Evolutionary conservation across 1,284 basidiomycete genomes (phyloP), one percentile per base, ranked within the genome.

Genomic region (Leccinum cinnamomeum): DNA sequence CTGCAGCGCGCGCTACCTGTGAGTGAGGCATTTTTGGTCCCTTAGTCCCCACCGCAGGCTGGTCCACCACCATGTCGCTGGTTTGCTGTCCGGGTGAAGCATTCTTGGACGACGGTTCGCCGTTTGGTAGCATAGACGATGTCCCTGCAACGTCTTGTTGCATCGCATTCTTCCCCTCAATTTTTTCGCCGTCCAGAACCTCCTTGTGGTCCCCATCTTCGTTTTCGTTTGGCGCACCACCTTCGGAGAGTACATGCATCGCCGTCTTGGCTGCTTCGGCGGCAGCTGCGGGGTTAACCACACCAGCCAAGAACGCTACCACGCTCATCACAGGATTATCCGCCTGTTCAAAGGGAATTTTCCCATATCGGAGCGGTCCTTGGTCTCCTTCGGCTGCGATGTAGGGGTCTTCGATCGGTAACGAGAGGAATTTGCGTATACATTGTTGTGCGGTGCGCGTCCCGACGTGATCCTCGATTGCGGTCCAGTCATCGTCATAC

Each of bases 291-390:
- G 95, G 95, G 16, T 88, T 90, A 6, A 99, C 92, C 1, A 97
- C 94, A 16, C 91, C 91, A 14, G 97, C 95, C 54, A 99, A 82
- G 80, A 98, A 98, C 1, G 97, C 94, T 12, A 99, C 95, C 25
- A 99, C 96, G 75, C 92, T 95, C 95, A 99, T 95, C 37, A 99
- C 95, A 0, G 97, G 97, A 75, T 99, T 99, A 72, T 98, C 97
- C 1, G 92, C 88, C 72, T 95, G 92, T 67, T 95, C 91, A 73
- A 98, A 97, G 0, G 97, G 97, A 62, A 97, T 81, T 7, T 90
- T 79, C 1, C 87, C 86, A 66, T 91, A 95, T 67, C 91, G 81
- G 61, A 98, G 78, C 1, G 92, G 85, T 7, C 95, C 95, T 73
- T 93, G 85, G 60, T 89, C 85, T 12, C 84, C 88, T 68, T 92